Percentiles rank a stretch among this genome's conserved stretches.
phyloP scores from a whole-genome alignment of 768 basidiomycete genomes.

The Daedaleopsis nitida region DNA sequence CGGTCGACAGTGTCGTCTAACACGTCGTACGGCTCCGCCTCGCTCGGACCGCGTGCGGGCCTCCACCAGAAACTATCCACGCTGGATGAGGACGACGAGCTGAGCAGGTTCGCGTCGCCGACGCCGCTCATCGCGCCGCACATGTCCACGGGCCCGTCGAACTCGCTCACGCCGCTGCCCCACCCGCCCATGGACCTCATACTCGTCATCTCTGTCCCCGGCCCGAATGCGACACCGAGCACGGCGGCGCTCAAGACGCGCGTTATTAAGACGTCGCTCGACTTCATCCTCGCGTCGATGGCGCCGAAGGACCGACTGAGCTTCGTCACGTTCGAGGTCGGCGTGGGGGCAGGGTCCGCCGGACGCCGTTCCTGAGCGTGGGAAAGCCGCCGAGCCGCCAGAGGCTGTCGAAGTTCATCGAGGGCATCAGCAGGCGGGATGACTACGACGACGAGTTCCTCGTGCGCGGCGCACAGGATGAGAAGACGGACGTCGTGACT shows the following conservation, averaged over 20 bases:
- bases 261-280: slow-evolving; percentile 85
- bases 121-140: slow-evolving; percentile 68
- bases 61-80: slow-evolving; percentile 56
- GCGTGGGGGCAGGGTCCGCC: slow-evolving; percentile 80
- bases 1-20: slow-evolving; percentile 75
- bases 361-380: slow-evolving; percentile 88
- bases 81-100: slow-evolving; percentile 72
- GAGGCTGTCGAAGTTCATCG: slow-evolving; percentile 77
- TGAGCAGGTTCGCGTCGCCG: slow-evolving; percentile 51
- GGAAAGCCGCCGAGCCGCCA: slow-evolving; percentile 69
- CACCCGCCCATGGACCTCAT: slow-evolving; percentile 93
- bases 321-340: slow-evolving; percentile 92
- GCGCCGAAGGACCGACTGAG: slow-evolving; percentile 81
- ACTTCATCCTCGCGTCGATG: slow-evolving; percentile 81
- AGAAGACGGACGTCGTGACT: slow-evolving; percentile 96
- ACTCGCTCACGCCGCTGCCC: slow-evolving; percentile 76
- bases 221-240: slow-evolving; percentile 67
- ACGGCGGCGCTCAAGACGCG: slow-evolving; percentile 86
- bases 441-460: slow-evolving; percentile 60
- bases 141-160: slow-evolving; percentile 73
- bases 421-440: slow-evolving; percentile 56
- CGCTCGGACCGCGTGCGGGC: slow-evolving; percentile 20
- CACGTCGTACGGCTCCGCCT: slow-evolving; percentile 62
- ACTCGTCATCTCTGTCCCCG: slow-evolving; percentile 86
- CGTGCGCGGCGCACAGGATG: slow-evolving; percentile 79